Evolutionary conservation across 768 basidiomycete genomes (phyloP).

Genomic region (Podaxis rugospora): DNA sequence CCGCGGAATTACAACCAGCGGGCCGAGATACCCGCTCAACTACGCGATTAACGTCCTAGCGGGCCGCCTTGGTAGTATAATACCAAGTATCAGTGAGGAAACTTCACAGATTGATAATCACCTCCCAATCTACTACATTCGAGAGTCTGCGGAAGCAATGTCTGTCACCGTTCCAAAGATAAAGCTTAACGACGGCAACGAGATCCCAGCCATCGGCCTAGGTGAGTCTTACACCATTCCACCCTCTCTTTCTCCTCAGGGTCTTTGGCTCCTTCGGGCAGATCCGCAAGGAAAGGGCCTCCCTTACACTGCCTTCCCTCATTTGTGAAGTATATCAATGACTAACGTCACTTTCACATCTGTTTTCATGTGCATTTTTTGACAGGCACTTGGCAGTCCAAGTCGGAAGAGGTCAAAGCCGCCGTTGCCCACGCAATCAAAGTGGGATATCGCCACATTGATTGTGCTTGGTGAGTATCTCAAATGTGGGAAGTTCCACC

Average conservation of each 20-base stretch:
- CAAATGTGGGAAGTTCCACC: not conserved
- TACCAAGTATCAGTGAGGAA: not conserved
- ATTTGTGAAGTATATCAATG: not conserved
- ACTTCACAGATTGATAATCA: slow-evolving; percentile 1
- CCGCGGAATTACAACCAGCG: not conserved
- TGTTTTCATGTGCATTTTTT: not conserved
- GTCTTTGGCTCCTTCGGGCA: not conserved
- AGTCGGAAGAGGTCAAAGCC: slow-evolving; percentile 60
- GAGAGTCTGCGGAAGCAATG: slow-evolving; percentile 13
- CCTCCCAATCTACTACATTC: not conserved
- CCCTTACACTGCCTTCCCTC: not conserved
- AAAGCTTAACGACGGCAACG: slow-evolving; percentile 56
- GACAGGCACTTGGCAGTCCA: slow-evolving; percentile 78
- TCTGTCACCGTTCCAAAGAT: slow-evolving; percentile 34
- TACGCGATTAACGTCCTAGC: not conserved
- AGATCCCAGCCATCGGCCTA: slow-evolving; percentile 55
- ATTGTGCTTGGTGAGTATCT: slow-evolving; percentile 50
- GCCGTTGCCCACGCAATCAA: slow-evolving; percentile 77
- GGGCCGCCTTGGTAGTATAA: not conserved
- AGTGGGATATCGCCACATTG: slow-evolving; percentile 75
- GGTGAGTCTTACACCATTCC: slow-evolving; percentile 30
- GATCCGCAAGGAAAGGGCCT: not conserved
- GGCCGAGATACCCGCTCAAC: not conserved
- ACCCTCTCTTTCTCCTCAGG: not conserved
- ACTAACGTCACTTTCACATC: slow-evolving; percentile 10